phyloP scores from a whole-genome alignment of 306 rosid species.

The Oxytropis ochrocephala region DNA sequence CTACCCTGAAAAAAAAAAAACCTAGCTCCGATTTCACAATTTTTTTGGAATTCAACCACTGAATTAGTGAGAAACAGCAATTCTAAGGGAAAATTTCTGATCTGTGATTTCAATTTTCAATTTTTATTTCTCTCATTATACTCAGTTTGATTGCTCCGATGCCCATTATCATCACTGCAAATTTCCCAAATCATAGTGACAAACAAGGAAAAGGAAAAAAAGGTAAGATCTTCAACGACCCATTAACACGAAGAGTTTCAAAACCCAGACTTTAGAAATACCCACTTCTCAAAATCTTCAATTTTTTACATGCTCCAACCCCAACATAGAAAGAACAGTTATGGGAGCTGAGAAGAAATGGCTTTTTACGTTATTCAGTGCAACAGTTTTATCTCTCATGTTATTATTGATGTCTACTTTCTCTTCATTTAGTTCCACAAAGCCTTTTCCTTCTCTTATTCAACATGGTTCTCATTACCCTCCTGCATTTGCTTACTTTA shows the following conservation, averaged over 20 bases:
- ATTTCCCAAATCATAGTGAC: not conserved
- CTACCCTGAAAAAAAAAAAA: constrained; percentile 33
- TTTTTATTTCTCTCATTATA: not conserved
- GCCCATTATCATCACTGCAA: constrained; percentile 28
- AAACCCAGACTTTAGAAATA: constrained; percentile 12
- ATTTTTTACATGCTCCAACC: constrained; percentile 34
- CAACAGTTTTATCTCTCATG: constrained; percentile 52
- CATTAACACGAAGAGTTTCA: constrained; percentile 16
- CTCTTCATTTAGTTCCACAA: constrained; percentile 64
- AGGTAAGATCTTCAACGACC: constrained; percentile 48
- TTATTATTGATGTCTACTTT: constrained; percentile 57
- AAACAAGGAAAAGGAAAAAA: not conserved
- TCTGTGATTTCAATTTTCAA: constrained; percentile 18
- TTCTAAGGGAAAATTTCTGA: constrained; percentile 12
- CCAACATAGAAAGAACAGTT: not conserved
- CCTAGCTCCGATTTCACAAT: constrained; percentile 30
- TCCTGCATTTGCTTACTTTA: constrained; percentile 83
- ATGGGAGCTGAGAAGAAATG: constrained; percentile 96
- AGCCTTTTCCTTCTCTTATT: constrained; percentile 55
- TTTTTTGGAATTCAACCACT: not conserved
- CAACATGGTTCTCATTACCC: constrained; percentile 68
- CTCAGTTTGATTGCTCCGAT: constrained; percentile 6
- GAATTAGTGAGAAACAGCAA: not conserved
- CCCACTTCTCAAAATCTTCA: constrained; percentile 24
- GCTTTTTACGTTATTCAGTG: constrained; percentile 70